These are phyloP conservation scores for Arthrobotrys pseudoclavata DNA, from an alignment of 2,329 filamentous ascomycete genomes.

Conservation along the genomic window DNA sequence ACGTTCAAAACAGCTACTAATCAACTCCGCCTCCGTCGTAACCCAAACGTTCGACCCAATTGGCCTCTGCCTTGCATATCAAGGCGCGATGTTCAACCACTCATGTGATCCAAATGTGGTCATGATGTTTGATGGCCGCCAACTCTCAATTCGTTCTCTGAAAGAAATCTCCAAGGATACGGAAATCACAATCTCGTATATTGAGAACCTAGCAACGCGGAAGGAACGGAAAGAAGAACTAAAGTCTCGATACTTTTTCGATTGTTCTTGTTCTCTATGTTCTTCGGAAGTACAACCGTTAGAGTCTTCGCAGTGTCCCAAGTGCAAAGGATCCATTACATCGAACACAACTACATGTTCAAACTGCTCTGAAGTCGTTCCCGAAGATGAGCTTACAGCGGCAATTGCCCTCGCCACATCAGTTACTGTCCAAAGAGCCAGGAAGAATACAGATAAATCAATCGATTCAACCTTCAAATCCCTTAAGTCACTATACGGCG, in stretches of 20 bases:
- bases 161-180: conserved; percentile 70
- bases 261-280: conserved; percentile 72
- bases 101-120: conserved; percentile 74
- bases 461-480: conserved; percentile 60
- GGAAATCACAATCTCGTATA: conserved; percentile 75
- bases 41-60: conserved; percentile 72
- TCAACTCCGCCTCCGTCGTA: conserved; percentile 73
- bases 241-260: conserved; percentile 72
- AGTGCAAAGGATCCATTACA: conserved; percentile 61
- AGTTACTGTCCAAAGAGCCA: conserved; percentile 64
- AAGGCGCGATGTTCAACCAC: conserved; percentile 73
- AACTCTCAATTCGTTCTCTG: conserved; percentile 70
- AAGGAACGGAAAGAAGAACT: conserved; percentile 71
- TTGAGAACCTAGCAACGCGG: conserved; percentile 72
- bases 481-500: conserved; percentile 67
- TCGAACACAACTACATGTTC: conserved; percentile 22
- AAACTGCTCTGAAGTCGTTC: conserved; percentile 13
- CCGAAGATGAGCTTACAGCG: conserved; percentile 60
- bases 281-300: conserved; percentile 64
- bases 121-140: conserved; percentile 72
- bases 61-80: conserved; percentile 73
- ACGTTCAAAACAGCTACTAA: conserved; percentile 68
- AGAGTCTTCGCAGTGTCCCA: conserved; percentile 66
- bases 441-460: conserved; percentile 64
- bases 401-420: conserved; percentile 36